Evolutionary conservation across 2,329 filamentous ascomycete species (phyloP), one percentile per base, ranked within the genome.

Genomic region (Hymenoscyphus albidus): DNA sequence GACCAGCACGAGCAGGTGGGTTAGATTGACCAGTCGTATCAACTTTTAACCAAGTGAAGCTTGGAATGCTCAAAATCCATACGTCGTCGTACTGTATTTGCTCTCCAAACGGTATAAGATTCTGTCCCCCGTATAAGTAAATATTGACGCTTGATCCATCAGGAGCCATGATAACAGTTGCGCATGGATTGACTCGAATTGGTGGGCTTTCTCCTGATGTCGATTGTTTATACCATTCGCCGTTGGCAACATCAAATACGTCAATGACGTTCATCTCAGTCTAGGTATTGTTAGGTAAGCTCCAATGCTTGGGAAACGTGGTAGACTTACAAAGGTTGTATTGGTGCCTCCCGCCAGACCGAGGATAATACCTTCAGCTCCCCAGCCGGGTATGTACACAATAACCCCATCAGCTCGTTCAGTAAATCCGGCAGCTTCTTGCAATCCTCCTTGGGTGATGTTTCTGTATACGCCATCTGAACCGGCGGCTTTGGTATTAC

Each of bases 61-160:
- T 84, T 0, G 89, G 89, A 38, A 92, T 81, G 3, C 88, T 88
- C 35, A 92, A 78, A 67, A 92, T 91, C 85, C 88, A 92, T 79
- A 90, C 86, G 71, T 93, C 88, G 32, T 86, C 83, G 75, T 91
- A 91, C 70, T 85, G 83, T 0, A 76, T 79, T 74, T 85, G 83
- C 39, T 78, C 74, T 62, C 77, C 86, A 65, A 81, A 83, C 0
- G 90, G 89, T 32, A 85, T 80, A 0, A 93, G 79, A 68, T 90
- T 90, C 73, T 93, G 90, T 0, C 90, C 90, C 13, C 89, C 90
- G 72, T 89, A 93, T 78, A 93, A 83, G 77, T 93, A 92, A 56
- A 93, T 82, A 72, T 93, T 90, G 73, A 91, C 91, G 35, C 86
- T 90, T 18, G 87, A 89, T 9, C 89, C 89, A 72, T 91, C 89